Base-by-base conservation (phyloP, 2,329 filamentous ascomycete species). In the Aspergillus sp. region DNA sequence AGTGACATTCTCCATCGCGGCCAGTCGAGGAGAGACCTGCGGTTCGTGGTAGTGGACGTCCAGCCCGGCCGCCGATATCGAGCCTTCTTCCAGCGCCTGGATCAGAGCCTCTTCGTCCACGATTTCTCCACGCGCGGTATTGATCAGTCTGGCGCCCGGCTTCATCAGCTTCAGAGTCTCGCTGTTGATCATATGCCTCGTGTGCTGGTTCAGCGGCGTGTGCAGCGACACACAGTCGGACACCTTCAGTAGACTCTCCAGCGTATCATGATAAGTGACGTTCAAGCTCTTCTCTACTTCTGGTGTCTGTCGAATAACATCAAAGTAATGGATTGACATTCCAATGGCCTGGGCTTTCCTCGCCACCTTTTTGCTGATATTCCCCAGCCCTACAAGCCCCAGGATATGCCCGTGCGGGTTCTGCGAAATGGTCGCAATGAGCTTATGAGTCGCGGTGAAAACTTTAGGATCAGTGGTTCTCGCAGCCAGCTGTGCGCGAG, bases 11-110 rank as follows among this genome's bases (percentile, higher is more conserved):
- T 70, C 68, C 65, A 76, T 75, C 35, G 58, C 44, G 6, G 74
- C 72, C 56, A 82, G 62, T 52, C 68, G 69, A 17, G 65, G 64
- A 63, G 80, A 76, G 8, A 86, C 79, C 51, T 77, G 64, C 0
- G 83, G 83, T 63, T 85, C 83, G 58, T 81, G 63, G 6, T 79
- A 78, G 66, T 84, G 80, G 8, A 85, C 83, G 63, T 85, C 83
- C 6, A 85, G 63, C 0, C 79, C 83, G 0, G 79, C 82, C 2
- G 77, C 76, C 0, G 69, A 68, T 1, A 85, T 41, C 6, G 75
- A 75, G 0, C 81, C 81, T 4, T 67, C 73, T 53, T 81, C 75
- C 40, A 85, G 62, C 0, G 80, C 82, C 6, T 66, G 64, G 1
- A 81, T 69, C 24, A 85, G 63, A 4, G 79, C 81, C 1, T 76